These are phyloP conservation scores for Aspergillus heteromorphus DNA, from an alignment of 495 filamentous ascomycete species.

Conservation along the genomic window DNA sequence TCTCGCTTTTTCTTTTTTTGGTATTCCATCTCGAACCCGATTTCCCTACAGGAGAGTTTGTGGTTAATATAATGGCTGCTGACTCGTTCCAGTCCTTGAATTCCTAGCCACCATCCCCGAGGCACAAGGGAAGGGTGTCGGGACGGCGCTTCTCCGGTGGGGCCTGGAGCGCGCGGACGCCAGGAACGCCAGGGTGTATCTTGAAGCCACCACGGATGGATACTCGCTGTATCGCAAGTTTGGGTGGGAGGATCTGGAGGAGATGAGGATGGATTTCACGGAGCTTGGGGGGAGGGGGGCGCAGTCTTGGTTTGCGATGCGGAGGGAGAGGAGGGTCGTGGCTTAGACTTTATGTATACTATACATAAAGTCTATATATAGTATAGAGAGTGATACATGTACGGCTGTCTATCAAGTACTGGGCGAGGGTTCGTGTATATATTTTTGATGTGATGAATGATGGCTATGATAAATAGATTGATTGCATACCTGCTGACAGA, in stretches of 20 bases:
- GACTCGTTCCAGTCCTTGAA: slow-evolving; percentile 28
- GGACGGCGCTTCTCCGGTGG: slow-evolving; percentile 42
- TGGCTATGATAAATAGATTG: too few relatives aligned
- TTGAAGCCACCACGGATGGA: slow-evolving; percentile 51
- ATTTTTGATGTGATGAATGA: too few relatives aligned
- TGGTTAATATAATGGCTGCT: too few relatives aligned
- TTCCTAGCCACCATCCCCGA: slow-evolving; percentile 40
- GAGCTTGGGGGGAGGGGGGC: slow-evolving; percentile 17
- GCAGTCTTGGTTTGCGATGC: neutral
- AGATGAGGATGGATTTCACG: slow-evolving; percentile 25
- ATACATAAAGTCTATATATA: neutral
- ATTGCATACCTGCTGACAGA: too few relatives aligned
- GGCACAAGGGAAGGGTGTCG: slow-evolving; percentile 47
- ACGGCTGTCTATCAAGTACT: too few relatives aligned
- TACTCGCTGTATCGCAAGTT: slow-evolving; percentile 47
- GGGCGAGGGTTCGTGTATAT: too few relatives aligned
- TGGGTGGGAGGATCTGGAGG: slow-evolving; percentile 45
- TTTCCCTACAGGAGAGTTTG: too few relatives aligned
- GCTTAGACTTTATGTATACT: neutral
- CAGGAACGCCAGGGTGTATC: slow-evolving; percentile 39
- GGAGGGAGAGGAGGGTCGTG: neutral
- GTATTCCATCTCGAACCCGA: too few relatives aligned
- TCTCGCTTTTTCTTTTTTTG: neutral
- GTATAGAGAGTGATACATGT: too few relatives aligned
- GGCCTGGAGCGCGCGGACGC: slow-evolving; percentile 47